Evolutionary conservation across 768 basidiomycete genomes (phyloP).

Genomic region (Agrocybe pediades): DNA sequence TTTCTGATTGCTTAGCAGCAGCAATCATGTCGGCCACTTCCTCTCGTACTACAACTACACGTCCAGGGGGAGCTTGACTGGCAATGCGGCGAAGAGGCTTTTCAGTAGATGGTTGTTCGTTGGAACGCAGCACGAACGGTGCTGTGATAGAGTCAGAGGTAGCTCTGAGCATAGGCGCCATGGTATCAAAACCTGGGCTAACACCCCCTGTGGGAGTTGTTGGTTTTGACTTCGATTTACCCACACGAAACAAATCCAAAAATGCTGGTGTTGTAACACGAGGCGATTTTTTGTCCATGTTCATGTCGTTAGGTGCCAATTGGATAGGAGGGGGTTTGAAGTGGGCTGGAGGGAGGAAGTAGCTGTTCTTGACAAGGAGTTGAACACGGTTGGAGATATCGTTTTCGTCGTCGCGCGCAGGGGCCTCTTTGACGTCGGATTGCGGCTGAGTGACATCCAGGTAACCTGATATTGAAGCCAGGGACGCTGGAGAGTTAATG

Average conservation of each 20-base stretch:
- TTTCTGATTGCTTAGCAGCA: conserved; percentile 77
- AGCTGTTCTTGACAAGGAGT: conserved; percentile 83
- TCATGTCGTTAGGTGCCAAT: conserved; percentile 43
- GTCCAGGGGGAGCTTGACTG: conserved; percentile 38
- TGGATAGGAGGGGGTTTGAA: conserved; percentile 75
- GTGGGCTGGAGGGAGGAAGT: conserved; percentile 88
- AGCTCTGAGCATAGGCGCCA: conserved; percentile 56
- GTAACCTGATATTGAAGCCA: conserved; percentile 54
- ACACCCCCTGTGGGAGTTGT: conserved; percentile 41
- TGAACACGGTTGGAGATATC: conserved; percentile 82
- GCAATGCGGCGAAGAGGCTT: conserved; percentile 34
- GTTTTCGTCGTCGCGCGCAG: conserved; percentile 71
- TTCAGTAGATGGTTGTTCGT: conserved; percentile 35
- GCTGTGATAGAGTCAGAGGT: conserved; percentile 65
- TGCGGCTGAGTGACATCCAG: conserved; percentile 45
- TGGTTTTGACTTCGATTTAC: conserved; percentile 68
- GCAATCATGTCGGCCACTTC: conserved; percentile 69
- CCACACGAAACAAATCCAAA: conserved; percentile 71
- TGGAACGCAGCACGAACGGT: conserved; percentile 35
- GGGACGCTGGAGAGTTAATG: conserved; percentile 66
- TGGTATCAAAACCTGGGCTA: conserved; percentile 35
- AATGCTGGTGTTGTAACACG: conserved; percentile 55
- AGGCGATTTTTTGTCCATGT: conserved; percentile 45
- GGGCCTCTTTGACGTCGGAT: conserved; percentile 48
- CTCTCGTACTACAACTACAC: conserved; percentile 85